Evolutionary conservation across 768 basidiomycete species (phyloP).

Genomic region (Hygrophoropsis aurantiaca): DNA sequence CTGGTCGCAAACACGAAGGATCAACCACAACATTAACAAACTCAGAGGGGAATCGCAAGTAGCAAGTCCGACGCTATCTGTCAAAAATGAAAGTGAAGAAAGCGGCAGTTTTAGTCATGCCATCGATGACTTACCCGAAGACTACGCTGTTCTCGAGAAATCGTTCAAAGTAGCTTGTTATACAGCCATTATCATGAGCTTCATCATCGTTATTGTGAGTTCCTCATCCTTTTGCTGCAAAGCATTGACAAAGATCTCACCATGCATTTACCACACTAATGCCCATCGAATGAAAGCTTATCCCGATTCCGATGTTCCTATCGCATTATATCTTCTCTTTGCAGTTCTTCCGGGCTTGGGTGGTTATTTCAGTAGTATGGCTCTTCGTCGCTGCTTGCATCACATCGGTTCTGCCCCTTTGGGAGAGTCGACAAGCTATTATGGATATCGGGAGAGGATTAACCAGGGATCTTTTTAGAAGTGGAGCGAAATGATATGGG

Average conservation of each 20-base stretch:
- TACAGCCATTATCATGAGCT: background rate
- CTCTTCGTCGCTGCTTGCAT: background rate
- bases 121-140: background rate
- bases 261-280: no score
- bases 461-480: background rate
- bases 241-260: background rate
- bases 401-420: background rate
- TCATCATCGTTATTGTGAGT: background rate
- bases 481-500: background rate
- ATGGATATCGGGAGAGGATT: background rate
- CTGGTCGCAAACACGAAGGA: background rate
- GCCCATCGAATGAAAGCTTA: background rate
- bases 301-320: background rate
- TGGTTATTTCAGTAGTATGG: background rate
- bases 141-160: background rate
- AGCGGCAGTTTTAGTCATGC: no score
- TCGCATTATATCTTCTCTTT: background rate
- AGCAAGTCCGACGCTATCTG: slow-evolving; percentile 12
- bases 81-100: background rate
- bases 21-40: slow-evolving; percentile 1
- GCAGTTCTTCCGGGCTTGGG: background rate
- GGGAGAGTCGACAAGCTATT: background rate
- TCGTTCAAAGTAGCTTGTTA: background rate
- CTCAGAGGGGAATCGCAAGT: slow-evolving; percentile 1
- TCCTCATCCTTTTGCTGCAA: background rate